Percentiles rank a stretch among this genome's conserved stretches.
Conservation (phyloP, 139 green algal species). For the Closterium sp. region DNA sequence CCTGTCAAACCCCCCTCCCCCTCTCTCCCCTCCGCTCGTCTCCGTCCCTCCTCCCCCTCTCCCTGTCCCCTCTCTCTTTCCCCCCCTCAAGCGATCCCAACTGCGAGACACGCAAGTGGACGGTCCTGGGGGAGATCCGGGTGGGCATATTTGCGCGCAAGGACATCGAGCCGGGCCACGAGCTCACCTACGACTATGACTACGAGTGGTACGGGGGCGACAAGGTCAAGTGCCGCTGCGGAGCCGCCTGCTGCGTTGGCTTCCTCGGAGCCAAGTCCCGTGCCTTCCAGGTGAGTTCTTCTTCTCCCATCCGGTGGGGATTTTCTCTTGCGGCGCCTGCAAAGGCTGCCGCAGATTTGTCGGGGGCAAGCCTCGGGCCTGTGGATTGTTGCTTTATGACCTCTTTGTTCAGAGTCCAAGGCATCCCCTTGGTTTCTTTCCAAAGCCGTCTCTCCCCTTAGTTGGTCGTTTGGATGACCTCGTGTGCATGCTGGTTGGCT, state of each 20-base stretch:
- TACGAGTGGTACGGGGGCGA: conserved; percentile 50
- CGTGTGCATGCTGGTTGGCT: background rate
- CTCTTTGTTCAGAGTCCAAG: too few relatives aligned
- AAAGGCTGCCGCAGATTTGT: background rate
- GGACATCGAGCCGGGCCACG: conserved; percentile 63
- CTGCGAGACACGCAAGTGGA: conserved; percentile 98
- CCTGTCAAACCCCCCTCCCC: conserved; percentile 97
- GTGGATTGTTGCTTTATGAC: too few relatives aligned
- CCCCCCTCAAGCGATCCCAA: conserved; percentile 91
- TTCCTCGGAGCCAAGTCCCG: conserved; percentile 52
- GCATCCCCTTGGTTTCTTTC: too few relatives aligned
- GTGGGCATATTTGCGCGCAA: conserved; percentile 86
- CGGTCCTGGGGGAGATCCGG: conserved; percentile 88
- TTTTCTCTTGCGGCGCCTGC: background rate
- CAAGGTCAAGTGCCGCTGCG: conserved; percentile 49
- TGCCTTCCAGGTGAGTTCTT: conserved; percentile 23
- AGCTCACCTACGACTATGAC: conserved; percentile 75
- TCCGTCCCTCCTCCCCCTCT: background rate
- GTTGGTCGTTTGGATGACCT: too few relatives aligned
- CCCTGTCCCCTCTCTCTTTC: too few relatives aligned
- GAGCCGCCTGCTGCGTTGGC: conserved; percentile 27
- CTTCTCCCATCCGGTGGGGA: too few relatives aligned
- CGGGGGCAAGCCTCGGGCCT: too few relatives aligned
- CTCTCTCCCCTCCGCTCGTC: background rate
- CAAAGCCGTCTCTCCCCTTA: background rate